Evolutionary conservation across 2,329 filamentous ascomycete species (phyloP).

Genomic region (Penicillium hesseltinei): DNA sequence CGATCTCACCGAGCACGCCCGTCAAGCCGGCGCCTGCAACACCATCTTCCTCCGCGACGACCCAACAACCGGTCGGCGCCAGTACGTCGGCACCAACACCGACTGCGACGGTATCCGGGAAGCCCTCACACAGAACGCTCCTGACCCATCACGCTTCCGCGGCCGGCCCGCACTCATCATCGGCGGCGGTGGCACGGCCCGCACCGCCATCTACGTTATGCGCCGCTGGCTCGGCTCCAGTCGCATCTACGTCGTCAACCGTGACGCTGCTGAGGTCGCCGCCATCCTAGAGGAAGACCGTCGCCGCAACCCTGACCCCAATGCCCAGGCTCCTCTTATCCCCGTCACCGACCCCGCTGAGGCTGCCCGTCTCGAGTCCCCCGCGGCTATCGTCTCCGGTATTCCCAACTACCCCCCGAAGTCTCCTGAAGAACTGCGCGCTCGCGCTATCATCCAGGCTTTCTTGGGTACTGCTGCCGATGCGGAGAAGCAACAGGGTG

Average conservation of each 20-base stretch:
- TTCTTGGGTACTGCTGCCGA: conserved; percentile 33
- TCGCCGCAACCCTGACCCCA: conserved; percentile 52
- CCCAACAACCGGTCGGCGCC: conserved; percentile 43
- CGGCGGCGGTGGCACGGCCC: conserved; percentile 75
- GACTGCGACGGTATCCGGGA: conserved; percentile 77
- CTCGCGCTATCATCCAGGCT: conserved; percentile 52
- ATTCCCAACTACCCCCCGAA: conserved; percentile 73
- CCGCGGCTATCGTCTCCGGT: conserved; percentile 69
- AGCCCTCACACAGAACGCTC: conserved; percentile 60
- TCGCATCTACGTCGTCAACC: conserved; percentile 74
- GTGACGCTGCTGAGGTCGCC: conserved; percentile 65
- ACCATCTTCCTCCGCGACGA: conserved; percentile 65
- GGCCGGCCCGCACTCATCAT: conserved; percentile 68
- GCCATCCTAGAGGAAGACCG: conserved; percentile 62
- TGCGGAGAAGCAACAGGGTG: conserved; percentile 55
- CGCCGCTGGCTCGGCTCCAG: conserved; percentile 66
- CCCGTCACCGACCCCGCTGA: conserved; percentile 63
- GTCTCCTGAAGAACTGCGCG: conserved; percentile 60
- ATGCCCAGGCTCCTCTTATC: conserved; percentile 49
- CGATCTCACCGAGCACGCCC: conserved; percentile 68
- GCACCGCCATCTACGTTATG: conserved; percentile 73
- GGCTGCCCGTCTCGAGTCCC: conserved; percentile 56
- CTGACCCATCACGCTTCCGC: conserved; percentile 30
- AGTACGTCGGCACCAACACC: conserved; percentile 74
- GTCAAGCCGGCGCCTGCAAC: conserved; percentile 74